Percentiles rank a stretch among this genome's conserved stretches.
Evolutionary conservation across 371 early-diverging fungal genomes (phyloP).

Genomic region (Blakeslea trispora): DNA sequence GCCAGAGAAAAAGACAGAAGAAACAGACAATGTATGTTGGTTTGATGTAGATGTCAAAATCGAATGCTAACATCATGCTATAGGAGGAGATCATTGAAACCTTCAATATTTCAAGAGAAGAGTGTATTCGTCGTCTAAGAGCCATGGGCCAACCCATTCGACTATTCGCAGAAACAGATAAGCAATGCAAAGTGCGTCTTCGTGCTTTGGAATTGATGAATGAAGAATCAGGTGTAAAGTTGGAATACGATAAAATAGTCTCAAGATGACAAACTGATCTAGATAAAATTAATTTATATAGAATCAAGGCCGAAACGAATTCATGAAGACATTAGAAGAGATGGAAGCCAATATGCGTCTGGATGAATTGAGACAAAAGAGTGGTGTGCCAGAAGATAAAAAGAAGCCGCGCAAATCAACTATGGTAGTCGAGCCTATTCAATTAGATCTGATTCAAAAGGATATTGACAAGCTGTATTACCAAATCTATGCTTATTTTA

Average conservation of each 20-base stretch:
- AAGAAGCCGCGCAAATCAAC: constrained; percentile 47
- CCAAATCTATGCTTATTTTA: constrained; percentile 82
- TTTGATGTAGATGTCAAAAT: neutral
- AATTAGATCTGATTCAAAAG: constrained; percentile 64
- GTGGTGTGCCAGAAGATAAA: constrained; percentile 40
- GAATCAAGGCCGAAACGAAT: constrained; percentile 84
- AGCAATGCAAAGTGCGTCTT: constrained; percentile 81
- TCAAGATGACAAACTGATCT: too few species aligned
- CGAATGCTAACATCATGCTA: neutral
- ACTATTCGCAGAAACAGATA: constrained; percentile 90
- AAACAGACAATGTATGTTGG: constrained; percentile 15
- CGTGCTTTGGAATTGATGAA: constrained; percentile 85
- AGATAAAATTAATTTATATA: too few species aligned
- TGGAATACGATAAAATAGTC: too few species aligned
- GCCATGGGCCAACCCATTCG: constrained; percentile 91
- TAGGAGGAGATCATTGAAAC: constrained; percentile 40
- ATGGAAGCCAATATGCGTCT: constrained; percentile 83
- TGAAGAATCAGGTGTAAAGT: constrained; percentile 62
- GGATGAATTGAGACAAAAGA: constrained; percentile 69
- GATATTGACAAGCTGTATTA: constrained; percentile 76
- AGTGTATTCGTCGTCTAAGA: constrained; percentile 82
- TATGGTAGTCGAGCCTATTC: constrained; percentile 41
- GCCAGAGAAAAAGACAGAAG: constrained; percentile 20
- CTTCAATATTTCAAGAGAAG: constrained; percentile 74
- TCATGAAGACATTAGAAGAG: constrained; percentile 79